phyloP scores from a whole-genome alignment of 2,329 filamentous ascomycete species.

The Grosmannia clavigera region DNA sequence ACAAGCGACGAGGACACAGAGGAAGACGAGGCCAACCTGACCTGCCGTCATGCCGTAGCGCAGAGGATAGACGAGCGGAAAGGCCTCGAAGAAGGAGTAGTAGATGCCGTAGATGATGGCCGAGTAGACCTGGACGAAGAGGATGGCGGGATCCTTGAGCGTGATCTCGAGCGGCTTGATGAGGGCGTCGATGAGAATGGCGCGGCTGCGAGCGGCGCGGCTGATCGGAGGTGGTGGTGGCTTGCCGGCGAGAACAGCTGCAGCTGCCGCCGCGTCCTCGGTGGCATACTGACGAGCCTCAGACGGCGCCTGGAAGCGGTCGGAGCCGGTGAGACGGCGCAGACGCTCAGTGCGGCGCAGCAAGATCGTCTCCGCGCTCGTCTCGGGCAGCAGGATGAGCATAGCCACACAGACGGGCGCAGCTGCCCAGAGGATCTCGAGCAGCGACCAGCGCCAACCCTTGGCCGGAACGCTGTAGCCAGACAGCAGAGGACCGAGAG shows the following conservation, averaged over 20 bases:
- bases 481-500: constrained; percentile 37
- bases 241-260: background rate
- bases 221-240: background rate
- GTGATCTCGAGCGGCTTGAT: constrained; percentile 42
- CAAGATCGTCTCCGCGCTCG: constrained; percentile 33
- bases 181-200: constrained; percentile 41
- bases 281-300: constrained; percentile 35
- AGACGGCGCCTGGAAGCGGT: constrained; percentile 44
- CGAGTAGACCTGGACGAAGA: constrained; percentile 50
- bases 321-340: constrained; percentile 38
- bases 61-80: constrained; percentile 48
- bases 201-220: constrained; percentile 8
- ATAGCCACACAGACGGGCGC: constrained; percentile 29
- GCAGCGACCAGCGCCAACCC: constrained; percentile 24
- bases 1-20: constrained; percentile 46
- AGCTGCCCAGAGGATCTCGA: constrained; percentile 17
- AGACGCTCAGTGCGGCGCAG: constrained; percentile 43
- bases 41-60: constrained; percentile 48
- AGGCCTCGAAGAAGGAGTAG: constrained; percentile 54
- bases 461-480: constrained; percentile 20
- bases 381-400: constrained; percentile 23
- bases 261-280: background rate
- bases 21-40: constrained; percentile 46
- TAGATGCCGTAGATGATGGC: constrained; percentile 50
- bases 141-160: constrained; percentile 47